phyloP scores from a whole-genome alignment of 495 filamentous ascomycete genomes.

The Penicillium verhagenii region DNA sequence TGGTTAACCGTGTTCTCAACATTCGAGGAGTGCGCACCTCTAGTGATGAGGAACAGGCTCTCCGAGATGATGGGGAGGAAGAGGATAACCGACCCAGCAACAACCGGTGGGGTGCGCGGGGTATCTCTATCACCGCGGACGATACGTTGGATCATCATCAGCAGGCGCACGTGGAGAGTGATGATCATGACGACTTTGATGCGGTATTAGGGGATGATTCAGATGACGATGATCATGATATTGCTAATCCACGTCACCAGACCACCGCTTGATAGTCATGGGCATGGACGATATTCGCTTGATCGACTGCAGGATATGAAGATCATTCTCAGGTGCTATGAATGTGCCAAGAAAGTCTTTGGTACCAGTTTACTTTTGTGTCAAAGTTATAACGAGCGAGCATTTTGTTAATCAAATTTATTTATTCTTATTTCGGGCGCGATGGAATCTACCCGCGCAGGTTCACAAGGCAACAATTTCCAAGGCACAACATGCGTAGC shows the following conservation, averaged over 20 bases:
- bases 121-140: slow-evolving; percentile 79
- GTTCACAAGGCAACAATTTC: background rate
- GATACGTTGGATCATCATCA: slow-evolving; percentile 61
- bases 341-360: background rate
- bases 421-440: background rate
- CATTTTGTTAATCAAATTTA: background rate
- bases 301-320: background rate
- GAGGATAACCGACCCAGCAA: slow-evolving; percentile 24
- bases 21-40: slow-evolving; percentile 31
- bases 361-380: background rate
- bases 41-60: slow-evolving; percentile 37
- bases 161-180: slow-evolving; percentile 16
- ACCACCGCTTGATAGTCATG: background rate
- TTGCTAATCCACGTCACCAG: background rate
- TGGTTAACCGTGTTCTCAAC: slow-evolving; percentile 53
- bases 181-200: slow-evolving; percentile 5
- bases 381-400: background rate
- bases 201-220: background rate
- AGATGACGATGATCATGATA: background rate
- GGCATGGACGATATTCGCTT: background rate
- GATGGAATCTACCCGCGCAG: background rate
- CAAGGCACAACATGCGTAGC: too few species aligned
- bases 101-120: slow-evolving; percentile 71
- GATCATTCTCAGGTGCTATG: background rate
- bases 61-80: slow-evolving; percentile 38